phyloP scores from a whole-genome alignment of 2,329 filamentous ascomycete genomes.

The Didymella arachidicola region DNA sequence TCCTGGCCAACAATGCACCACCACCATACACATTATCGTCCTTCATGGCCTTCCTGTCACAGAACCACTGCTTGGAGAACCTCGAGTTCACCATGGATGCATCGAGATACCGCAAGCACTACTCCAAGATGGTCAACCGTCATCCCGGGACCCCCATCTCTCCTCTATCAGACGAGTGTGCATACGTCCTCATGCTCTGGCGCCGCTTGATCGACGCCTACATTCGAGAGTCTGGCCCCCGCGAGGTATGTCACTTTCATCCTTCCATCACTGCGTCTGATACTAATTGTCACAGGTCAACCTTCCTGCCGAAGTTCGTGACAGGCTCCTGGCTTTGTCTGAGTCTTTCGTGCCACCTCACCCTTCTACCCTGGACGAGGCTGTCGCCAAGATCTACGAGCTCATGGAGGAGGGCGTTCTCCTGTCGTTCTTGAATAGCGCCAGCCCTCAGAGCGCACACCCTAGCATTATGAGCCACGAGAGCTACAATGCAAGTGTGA shows the following conservation, averaged over 20 bases:
- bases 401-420: slow-evolving; percentile 97
- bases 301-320: slow-evolving; percentile 83
- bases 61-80: slow-evolving; percentile 96
- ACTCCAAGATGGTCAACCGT: slow-evolving; percentile 65
- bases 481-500: slow-evolving; percentile 50
- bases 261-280: neutral
- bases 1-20: slow-evolving; percentile 83
- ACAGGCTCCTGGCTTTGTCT: slow-evolving; percentile 74
- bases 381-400: slow-evolving; percentile 88
- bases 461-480: slow-evolving; percentile 51
- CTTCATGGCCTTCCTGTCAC: slow-evolving; percentile 95
- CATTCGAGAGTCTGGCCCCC: slow-evolving; percentile 61
- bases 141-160: slow-evolving; percentile 56
- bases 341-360: slow-evolving; percentile 69
- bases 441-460: slow-evolving; percentile 59
- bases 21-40: slow-evolving; percentile 90
- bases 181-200: slow-evolving; percentile 83
- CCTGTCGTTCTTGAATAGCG: slow-evolving; percentile 84
- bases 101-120: slow-evolving; percentile 78
- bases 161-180: slow-evolving; percentile 64
- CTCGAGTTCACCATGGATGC: slow-evolving; percentile 97
- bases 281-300: slow-evolving; percentile 61
- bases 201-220: slow-evolving; percentile 87
- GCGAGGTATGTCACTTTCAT: slow-evolving; percentile 39
- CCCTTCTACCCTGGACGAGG: slow-evolving; percentile 79